Evolutionary conservation across 1,139 yeast species (phyloP).

Genomic region (Wickerhamomyces sp.): DNA sequence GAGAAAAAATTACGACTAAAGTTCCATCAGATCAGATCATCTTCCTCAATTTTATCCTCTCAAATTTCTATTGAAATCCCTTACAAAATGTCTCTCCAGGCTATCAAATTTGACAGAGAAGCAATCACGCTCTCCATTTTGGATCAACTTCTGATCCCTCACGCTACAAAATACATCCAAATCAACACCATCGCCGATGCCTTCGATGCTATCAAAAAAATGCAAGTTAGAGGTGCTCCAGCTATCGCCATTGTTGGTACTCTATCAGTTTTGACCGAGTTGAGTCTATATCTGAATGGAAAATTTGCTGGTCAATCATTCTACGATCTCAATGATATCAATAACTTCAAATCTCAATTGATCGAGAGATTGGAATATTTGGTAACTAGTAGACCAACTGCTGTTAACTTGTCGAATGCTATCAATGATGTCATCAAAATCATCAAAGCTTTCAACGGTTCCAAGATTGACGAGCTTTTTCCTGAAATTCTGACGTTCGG

Average conservation of each 20-base stretch:
- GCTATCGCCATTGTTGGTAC: conserved; percentile 97
- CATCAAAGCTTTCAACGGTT: conserved; percentile 22
- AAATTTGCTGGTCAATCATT: conserved; percentile 22
- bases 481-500: conserved; percentile 45
- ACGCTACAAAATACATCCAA: conserved; percentile 61
- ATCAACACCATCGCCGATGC: conserved; percentile 67
- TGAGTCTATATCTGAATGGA: conserved; percentile 28
- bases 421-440: conserved; percentile 51
- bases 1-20: not conserved
- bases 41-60: not conserved
- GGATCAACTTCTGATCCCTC: conserved; percentile 82
- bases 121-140: conserved; percentile 49
- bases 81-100: conserved; percentile 48
- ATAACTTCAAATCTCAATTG: conserved; percentile 31
- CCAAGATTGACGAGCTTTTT: conserved; percentile 31
- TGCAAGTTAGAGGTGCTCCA: conserved; percentile 98
- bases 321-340: conserved; percentile 31
- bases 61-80: no score
- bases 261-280: conserved; percentile 74
- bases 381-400: conserved; percentile 85
- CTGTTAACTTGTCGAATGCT: conserved; percentile 86
- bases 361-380: conserved; percentile 53
- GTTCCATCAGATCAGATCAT: not conserved
- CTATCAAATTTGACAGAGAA: conserved; percentile 60
- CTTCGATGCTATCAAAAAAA: conserved; percentile 69